Evolutionary conservation across 1,139 yeast genomes (phyloP).

Genomic region (Candida sp.): DNA sequence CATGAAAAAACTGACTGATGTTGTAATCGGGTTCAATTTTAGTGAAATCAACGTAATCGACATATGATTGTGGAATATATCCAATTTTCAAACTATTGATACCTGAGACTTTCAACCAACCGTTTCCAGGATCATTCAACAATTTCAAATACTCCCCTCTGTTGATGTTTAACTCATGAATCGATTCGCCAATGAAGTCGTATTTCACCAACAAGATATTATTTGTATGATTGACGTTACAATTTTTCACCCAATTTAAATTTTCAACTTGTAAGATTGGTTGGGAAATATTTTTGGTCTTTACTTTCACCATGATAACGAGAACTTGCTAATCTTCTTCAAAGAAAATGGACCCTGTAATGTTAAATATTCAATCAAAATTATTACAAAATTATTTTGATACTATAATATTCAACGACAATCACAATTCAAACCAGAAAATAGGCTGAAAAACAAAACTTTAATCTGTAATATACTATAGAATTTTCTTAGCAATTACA

Average conservation of each 20-base stretch:
- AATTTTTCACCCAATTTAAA: background rate
- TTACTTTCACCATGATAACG: no score
- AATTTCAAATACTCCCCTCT: constrained; percentile 30
- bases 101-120: constrained; percentile 34
- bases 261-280: constrained; percentile 7
- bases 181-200: constrained; percentile 24
- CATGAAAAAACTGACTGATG: constrained; percentile 1
- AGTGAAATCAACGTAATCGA: constrained; percentile 6
- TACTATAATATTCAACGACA: no score
- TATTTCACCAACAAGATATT: constrained; percentile 29
- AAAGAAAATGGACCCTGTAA: no score
- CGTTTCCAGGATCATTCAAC: constrained; percentile 31
- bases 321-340: no score
- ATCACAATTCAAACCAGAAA: no score
- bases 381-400: no score
- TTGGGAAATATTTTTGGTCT: constrained; percentile 16
- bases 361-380: no score
- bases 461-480: no score
- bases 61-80: constrained; percentile 32
- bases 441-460: no score
- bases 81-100: constrained; percentile 28
- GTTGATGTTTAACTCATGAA: constrained; percentile 22
- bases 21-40: constrained; percentile 6
- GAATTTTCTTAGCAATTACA: no score
- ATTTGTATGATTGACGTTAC: constrained; percentile 3